Evolutionary conservation across 1,284 basidiomycete genomes (phyloP).

Genomic region (Meripilus lineatus): DNA sequence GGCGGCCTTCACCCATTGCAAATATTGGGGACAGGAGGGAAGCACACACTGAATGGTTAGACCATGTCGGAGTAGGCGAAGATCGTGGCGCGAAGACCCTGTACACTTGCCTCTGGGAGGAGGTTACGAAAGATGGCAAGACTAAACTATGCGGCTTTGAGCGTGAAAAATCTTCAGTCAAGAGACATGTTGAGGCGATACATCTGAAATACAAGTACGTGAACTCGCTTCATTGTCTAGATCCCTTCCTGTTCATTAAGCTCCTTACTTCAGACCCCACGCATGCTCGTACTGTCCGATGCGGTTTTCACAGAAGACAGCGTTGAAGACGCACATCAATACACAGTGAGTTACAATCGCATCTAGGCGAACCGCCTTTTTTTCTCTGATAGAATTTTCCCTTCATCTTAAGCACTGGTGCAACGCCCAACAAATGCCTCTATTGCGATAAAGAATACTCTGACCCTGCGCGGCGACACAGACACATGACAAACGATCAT

Average conservation of each 20-base stretch:
- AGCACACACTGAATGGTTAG: conserved; percentile 17
- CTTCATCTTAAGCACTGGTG: conserved; percentile 41
- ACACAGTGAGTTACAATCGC: conserved; percentile 44
- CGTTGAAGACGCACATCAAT: conserved; percentile 53
- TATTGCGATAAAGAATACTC: conserved; percentile 53
- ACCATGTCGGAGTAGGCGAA: conserved; percentile 15
- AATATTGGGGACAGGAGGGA: conserved; percentile 7
- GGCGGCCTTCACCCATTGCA: background rate
- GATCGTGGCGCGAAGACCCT: conserved; percentile 4
- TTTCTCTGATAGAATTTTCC: background rate
- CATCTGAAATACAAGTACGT: conserved; percentile 58
- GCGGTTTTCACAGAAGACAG: conserved; percentile 58
- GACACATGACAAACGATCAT: conserved; percentile 53
- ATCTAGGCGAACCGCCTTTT: too few relatives aligned
- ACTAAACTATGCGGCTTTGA: conserved; percentile 40
- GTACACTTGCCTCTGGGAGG: conserved; percentile 25
- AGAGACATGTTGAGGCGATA: conserved; percentile 60
- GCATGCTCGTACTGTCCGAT: conserved; percentile 48
- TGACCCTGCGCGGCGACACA: conserved; percentile 57
- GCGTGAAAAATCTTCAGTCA: conserved; percentile 61
- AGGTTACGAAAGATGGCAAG: conserved; percentile 9
- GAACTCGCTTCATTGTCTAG: conserved; percentile 4
- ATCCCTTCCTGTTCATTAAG: conserved; percentile 7
- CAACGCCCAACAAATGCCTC: conserved; percentile 49
- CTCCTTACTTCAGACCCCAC: conserved; percentile 39